Evolutionary conservation across 1,139 yeast species (phyloP), one percentile per base, ranked within the genome.

Genomic region (Hyphopichia burtonii): DNA sequence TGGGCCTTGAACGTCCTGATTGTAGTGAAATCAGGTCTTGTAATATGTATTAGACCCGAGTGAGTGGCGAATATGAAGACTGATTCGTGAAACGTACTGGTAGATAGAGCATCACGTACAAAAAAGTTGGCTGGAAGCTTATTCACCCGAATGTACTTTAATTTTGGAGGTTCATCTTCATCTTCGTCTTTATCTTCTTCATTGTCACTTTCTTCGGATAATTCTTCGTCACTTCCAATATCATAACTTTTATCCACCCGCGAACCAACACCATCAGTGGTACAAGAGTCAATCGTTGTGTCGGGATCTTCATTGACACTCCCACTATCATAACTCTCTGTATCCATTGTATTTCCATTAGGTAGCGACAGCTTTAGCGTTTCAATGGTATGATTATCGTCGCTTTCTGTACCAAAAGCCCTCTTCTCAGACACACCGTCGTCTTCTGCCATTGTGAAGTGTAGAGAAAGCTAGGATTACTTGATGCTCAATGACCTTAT

Each of bases 11-110:
- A 76, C 0, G 96, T 83, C 33, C 94, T 71, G 1, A 89, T 66
- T 0, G 82, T 60, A 4, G 73, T 64, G 48, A 86, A 74, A 35
- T 82, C 79, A 0, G 86, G 74, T 11, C 69, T 69, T 2, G 86
- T 76, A 11, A 93, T 65, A 52, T 88, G 91, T 2, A 93, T 61
- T 3, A 86, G 62, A 0, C 99, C 99, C 0, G 94, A 80, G 54
- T 93, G 97, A 1, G 97, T 88, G 1, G 96, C 98, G 66, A 90
- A 85, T 14, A 86, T 80, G 51, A 85, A 79, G 36, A 82, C 72
- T 2, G 68, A 60, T 3, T 82, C 86, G 42, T 77, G 75, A 44
- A 86, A 76, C 14, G 71, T 65, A 47, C 85, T 77, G 0, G 90
- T 67, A 1, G 97, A 87, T 1, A 93, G 76, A 0, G 95, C 86